Evolutionary conservation across 2,329 filamentous ascomycete genomes (phyloP), one percentile per base, ranked within the genome.

Genomic region (Beauveria sp.): DNA sequence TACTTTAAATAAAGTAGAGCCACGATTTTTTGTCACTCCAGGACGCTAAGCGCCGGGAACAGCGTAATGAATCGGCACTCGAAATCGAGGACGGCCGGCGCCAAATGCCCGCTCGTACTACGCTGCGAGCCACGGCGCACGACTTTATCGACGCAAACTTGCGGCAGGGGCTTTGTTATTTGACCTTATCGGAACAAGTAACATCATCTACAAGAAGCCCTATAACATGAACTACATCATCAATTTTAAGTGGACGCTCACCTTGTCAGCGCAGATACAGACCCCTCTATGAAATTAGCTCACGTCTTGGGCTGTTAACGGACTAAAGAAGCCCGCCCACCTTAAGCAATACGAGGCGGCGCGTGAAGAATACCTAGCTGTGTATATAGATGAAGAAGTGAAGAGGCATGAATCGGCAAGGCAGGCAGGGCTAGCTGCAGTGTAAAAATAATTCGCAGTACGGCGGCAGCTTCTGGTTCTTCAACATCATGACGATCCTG

Each of bases 181-280:
- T 70, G 34, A 66, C 56, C 1, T 67, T 77, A 1, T 74, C 71
- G 26, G 73, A 77, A 62, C 61, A 31, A 73, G 70, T 42, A 77
- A 77, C 57, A 72, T 73, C 5, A 71, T 74, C 28, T 68, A 73
- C 18, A 68, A 74, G 49, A 49, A 68, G 22, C 50, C 70, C 18
- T 74, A 68, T 69, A 68, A 71, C 53, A 66, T 75, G 42, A 69
- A 63, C 49, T 66, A 48, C 28, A 50, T 73, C 22, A 67, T 74
- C 59, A 69, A 74, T 48, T 63, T 73, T 9, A 69, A 75, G 66
- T 74, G 68, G 70, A 65, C 67, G 28, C 66, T 62, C 51, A 62
- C 67, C 7, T 50, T 51, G 14, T 66, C 68, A n/a, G 48, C 67
- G 3, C 67, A 73, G 60, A 70, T 69, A 65, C 58, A 69, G 18